Evolutionary conservation across 2,329 filamentous ascomycete genomes (phyloP).

Genomic region (Ophiostoma sp.): DNA sequence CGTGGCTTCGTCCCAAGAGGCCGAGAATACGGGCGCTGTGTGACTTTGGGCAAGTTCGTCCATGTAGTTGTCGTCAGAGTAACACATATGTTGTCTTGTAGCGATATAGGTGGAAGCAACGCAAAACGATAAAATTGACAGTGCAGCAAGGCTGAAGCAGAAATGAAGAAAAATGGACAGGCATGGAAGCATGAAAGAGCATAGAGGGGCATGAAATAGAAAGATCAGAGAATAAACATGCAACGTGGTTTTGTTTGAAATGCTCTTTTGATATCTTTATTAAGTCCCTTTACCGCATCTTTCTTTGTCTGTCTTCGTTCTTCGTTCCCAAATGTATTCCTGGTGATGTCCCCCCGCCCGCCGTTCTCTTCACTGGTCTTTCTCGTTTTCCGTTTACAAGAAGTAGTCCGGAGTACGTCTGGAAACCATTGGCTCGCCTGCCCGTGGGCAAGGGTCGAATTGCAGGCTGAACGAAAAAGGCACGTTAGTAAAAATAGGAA

Average conservation of each 20-base stretch:
- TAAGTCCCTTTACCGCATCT: not conserved
- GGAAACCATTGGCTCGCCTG: conserved; percentile 98
- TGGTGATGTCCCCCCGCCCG: not conserved
- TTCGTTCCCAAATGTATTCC: not conserved
- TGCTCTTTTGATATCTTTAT: conserved; percentile 3
- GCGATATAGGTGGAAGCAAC: conserved; percentile 3
- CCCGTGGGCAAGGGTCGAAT: conserved; percentile 96
- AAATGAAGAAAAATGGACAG: not conserved
- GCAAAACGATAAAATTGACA: not conserved
- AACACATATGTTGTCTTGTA: not conserved
- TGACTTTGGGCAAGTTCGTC: not conserved
- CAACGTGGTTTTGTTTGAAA: not conserved
- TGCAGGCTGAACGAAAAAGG: conserved; percentile 64
- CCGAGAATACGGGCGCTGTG: too few species aligned
- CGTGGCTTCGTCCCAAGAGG: too few species aligned
- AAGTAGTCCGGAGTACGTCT: conserved; percentile 52
- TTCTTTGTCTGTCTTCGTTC: conserved; percentile 2
- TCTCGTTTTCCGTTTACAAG: conserved; percentile 16
- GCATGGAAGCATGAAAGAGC: not conserved
- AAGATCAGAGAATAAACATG: not conserved
- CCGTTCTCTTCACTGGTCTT: not conserved
- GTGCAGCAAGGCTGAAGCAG: not conserved
- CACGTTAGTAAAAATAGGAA: conserved; percentile 24
- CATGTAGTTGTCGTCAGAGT: not conserved
- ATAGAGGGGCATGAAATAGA: not conserved